Percentiles rank a stretch among this genome's conserved stretches.
These are phyloP conservation scores for Phytopythium cucurbitacearum DNA, from an alignment of 352 stramenopile genomes.

Conservation along the genomic window DNA sequence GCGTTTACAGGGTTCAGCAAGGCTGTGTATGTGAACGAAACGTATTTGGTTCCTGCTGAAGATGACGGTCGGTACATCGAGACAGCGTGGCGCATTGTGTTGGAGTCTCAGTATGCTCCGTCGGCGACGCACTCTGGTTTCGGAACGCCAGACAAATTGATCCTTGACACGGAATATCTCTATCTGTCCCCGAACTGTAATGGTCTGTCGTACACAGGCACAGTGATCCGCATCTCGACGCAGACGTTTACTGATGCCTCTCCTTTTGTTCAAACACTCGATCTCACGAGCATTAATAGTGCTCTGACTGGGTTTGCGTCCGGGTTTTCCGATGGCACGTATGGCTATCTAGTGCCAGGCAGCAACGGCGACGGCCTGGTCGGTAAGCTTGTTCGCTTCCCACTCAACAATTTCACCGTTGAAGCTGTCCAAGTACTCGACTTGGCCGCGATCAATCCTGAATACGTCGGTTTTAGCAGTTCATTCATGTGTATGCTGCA, in stretches of 20 bases:
- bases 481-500: slow-evolving; percentile 50
- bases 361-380: slow-evolving; percentile 54
- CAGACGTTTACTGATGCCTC: slow-evolving; percentile 39
- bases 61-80: slow-evolving; percentile 48
- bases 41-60: slow-evolving; percentile 34
- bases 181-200: slow-evolving; percentile 74
- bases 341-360: slow-evolving; percentile 63
- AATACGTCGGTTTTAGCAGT: slow-evolving; percentile 61
- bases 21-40: slow-evolving; percentile 60
- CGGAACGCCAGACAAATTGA: slow-evolving; percentile 24
- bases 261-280: slow-evolving; percentile 52
- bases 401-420: slow-evolving; percentile 35
- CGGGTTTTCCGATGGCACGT: slow-evolving; percentile 52
- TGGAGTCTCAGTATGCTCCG: slow-evolving; percentile 43
- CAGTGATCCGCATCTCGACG: slow-evolving; percentile 46
- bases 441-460: slow-evolving; percentile 37
- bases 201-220: slow-evolving; percentile 38
- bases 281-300: slow-evolving; percentile 37
- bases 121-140: slow-evolving; percentile 35
- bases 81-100: slow-evolving; percentile 37
- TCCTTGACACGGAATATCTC: slow-evolving; percentile 53
- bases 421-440: slow-evolving; percentile 45
- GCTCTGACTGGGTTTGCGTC: slow-evolving; percentile 47
- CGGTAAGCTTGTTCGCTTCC: slow-evolving; percentile 59
- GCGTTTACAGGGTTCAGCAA: slow-evolving; percentile 57